A percentile compares a stretch with the other conserved stretches of the same genome.
Conservation (phyloP, 768 basidiomycete species). For the Psilocybe sp. region DNA sequence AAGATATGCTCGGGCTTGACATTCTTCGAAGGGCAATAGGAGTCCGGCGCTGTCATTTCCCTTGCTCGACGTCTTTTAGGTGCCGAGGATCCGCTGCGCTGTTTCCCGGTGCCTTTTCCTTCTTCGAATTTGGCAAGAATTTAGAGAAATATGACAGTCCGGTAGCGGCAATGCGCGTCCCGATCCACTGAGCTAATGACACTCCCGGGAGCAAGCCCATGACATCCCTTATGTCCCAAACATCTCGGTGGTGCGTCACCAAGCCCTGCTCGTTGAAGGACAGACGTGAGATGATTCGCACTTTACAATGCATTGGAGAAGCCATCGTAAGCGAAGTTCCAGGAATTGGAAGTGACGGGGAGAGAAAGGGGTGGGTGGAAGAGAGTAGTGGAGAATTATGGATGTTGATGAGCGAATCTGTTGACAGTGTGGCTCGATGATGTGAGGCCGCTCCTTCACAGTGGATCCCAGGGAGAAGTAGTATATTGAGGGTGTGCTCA, state of each 20-base stretch:
- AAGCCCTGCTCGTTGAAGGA: slow-evolving; percentile 81
- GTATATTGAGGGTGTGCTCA: slow-evolving; percentile 76
- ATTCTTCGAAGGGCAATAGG: no score
- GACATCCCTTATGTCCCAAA: slow-evolving; percentile 80
- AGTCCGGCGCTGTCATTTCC: not conserved
- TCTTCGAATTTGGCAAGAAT: slow-evolving; percentile 25
- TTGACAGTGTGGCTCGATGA: slow-evolving; percentile 27
- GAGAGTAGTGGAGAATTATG: slow-evolving; percentile 25
- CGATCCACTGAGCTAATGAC: slow-evolving; percentile 66
- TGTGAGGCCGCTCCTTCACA: slow-evolving; percentile 33
- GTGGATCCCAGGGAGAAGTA: slow-evolving; percentile 74
- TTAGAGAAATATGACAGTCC: slow-evolving; percentile 46
- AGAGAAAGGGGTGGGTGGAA: slow-evolving; percentile 29
- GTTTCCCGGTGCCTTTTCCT: slow-evolving; percentile 8
- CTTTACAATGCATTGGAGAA: slow-evolving; percentile 70
- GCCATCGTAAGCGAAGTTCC: slow-evolving; percentile 57
- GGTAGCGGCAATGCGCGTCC: slow-evolving; percentile 57
- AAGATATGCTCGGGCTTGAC: no score
- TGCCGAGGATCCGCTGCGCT: slow-evolving; percentile 11
- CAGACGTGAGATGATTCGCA: slow-evolving; percentile 70
- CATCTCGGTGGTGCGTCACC: slow-evolving; percentile 76
- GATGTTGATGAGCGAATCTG: slow-evolving; percentile 37
- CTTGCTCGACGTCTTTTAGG: slow-evolving; percentile 17
- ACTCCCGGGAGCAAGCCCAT: slow-evolving; percentile 71
- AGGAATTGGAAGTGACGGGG: slow-evolving; percentile 54